phyloP scores from a whole-genome alignment of 148 eudicot species.

The Camellia granthamiana region DNA sequence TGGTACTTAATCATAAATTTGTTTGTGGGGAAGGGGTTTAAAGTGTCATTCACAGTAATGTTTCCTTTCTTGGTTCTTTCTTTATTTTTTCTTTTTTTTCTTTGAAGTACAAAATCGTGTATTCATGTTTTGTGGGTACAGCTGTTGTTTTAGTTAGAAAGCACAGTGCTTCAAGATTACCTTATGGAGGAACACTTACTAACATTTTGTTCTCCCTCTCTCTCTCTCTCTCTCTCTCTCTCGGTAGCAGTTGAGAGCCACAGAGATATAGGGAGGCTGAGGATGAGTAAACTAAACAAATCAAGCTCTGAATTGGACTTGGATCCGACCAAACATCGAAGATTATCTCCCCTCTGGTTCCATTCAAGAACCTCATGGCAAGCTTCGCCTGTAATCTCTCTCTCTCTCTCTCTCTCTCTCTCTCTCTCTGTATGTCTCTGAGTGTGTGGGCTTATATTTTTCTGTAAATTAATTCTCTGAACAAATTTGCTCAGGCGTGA shows the following conservation, averaged over 20 bases:
- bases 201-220: background rate
- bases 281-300: slow-evolving; percentile 29
- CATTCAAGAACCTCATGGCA: slow-evolving; percentile 58
- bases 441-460: background rate
- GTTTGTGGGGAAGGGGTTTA: background rate
- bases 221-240: background rate
- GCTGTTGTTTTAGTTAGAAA: background rate
- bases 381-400: slow-evolving; percentile 63
- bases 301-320: slow-evolving; percentile 70
- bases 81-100: no score
- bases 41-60: background rate
- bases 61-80: no score
- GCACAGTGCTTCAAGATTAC: background rate
- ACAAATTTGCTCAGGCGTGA: slow-evolving; percentile 49
- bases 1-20: background rate
- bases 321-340: slow-evolving; percentile 86
- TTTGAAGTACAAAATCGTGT: background rate
- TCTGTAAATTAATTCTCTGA: slow-evolving; percentile 10
- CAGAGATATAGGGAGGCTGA: background rate
- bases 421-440: background rate
- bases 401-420: background rate
- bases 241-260: background rate
- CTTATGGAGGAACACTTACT: background rate
- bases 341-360: slow-evolving; percentile 82
- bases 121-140: background rate